Percentiles rank a stretch among this genome's conserved stretches.
Conservation (phyloP, 169 alveolate species). For the Toxoplasma gondii region DNA sequence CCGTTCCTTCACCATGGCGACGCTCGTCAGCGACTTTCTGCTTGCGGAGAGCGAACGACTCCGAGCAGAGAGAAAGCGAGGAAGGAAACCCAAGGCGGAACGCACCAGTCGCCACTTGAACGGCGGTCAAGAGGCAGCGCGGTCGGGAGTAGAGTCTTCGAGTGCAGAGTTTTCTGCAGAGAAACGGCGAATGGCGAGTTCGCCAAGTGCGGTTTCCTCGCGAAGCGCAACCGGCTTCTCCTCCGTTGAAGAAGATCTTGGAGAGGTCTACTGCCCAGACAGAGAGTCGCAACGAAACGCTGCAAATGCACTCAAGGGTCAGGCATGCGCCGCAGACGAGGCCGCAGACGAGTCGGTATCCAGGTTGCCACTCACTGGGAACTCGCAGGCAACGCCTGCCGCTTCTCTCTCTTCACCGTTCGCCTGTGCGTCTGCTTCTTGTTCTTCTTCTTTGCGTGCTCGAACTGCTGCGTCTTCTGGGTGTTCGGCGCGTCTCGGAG, state of each 20-base stretch:
- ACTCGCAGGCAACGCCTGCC: no score
- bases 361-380: background rate
- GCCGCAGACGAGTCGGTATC: background rate
- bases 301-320: background rate
- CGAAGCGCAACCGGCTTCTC: background rate
- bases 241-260: slow-evolving; percentile 4
- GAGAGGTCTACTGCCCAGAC: background rate
- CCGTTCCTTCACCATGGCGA: background rate
- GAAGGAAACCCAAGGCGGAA: background rate
- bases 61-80: background rate
- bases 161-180: background rate
- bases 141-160: no score
- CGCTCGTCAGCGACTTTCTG: background rate
- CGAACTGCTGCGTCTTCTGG: background rate
- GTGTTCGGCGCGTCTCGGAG: background rate
- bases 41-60: background rate
- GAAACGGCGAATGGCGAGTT: background rate
- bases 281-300: background rate
- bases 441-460: background rate
- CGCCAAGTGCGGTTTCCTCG: background rate
- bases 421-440: background rate
- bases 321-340: background rate
- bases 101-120: background rate
- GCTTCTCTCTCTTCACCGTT: no score
- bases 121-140: no score